phyloP scores from a whole-genome alignment of 1,284 basidiomycete species.

The Malassezia caprae region DNA sequence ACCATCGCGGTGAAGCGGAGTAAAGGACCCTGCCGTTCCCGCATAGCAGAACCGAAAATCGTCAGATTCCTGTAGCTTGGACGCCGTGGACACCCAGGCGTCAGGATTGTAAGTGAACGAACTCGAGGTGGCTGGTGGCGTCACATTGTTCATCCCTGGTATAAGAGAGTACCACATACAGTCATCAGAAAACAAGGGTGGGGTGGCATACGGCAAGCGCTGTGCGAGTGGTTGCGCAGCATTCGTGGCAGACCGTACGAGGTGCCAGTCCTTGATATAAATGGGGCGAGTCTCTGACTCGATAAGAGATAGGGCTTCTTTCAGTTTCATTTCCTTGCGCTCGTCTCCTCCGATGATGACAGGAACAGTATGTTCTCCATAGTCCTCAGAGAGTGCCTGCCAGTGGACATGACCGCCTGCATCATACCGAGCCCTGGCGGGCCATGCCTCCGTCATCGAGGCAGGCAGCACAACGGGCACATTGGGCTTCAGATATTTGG shows the following conservation, averaged over 20 bases:
- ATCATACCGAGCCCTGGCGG: not conserved
- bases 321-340: conserved; percentile 20
- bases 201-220: conserved; percentile 51
- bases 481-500: conserved; percentile 20
- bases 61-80: conserved; percentile 51
- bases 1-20: conserved; percentile 36
- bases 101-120: not conserved
- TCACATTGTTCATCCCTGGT: conserved; percentile 36
- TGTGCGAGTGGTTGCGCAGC: not conserved
- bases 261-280: conserved; percentile 58
- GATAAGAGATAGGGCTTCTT: conserved; percentile 20
- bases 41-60: conserved; percentile 51
- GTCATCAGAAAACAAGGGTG: conserved; percentile 53
- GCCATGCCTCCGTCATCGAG: conserved; percentile 16
- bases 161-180: conserved; percentile 50
- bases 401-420: conserved; percentile 13
- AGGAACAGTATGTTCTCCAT: conserved; percentile 22
- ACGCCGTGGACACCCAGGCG: conserved; percentile 36
- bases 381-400: conserved; percentile 14
- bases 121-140: not conserved
- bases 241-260: conserved; percentile 45
- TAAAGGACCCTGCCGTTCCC: conserved; percentile 22
- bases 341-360: conserved; percentile 14
- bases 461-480: conserved; percentile 27
- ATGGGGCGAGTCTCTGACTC: conserved; percentile 20